Evolutionary conservation across 352 stramenopile genomes (phyloP).

Genomic region (Thalassiosira mediterranea): DNA sequence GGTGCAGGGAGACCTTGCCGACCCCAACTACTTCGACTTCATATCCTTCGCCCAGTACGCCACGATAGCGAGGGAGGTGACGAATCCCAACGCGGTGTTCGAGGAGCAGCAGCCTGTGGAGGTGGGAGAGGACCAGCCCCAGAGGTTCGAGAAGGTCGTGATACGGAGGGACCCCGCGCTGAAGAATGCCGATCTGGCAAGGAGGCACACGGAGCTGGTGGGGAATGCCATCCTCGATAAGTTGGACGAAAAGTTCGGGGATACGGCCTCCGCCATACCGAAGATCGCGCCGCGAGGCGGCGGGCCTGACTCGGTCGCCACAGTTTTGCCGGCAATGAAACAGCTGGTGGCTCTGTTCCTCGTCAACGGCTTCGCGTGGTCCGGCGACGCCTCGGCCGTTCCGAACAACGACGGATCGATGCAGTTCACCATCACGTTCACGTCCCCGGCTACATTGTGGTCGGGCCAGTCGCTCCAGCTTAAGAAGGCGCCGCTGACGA

Average conservation of each 20-base stretch:
- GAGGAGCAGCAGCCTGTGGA: conserved; percentile 74
- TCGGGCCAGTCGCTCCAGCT: conserved; percentile 51
- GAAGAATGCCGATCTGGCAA: conserved; percentile 51
- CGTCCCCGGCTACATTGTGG: conserved; percentile 58
- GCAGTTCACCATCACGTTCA: conserved; percentile 57
- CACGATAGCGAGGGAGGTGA: conserved; percentile 74
- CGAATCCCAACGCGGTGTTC: conserved; percentile 67
- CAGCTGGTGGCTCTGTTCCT: conserved; percentile 78
- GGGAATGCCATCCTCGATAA: conserved; percentile 66
- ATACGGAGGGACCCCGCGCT: conserved; percentile 69
- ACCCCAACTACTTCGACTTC: conserved; percentile 86
- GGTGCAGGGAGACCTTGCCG: conserved; percentile 73
- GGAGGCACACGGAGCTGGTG: conserved; percentile 57
- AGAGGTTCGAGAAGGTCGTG: conserved; percentile 62
- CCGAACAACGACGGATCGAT: conserved; percentile 23
- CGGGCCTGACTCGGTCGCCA: conserved; percentile 17
- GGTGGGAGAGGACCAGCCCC: conserved; percentile 37
- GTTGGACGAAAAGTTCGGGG: conserved; percentile 68
- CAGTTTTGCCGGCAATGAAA: conserved; percentile 49
- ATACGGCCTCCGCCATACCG: conserved; percentile 62
- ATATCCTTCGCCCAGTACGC: conserved; percentile 83
- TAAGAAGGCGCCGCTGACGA: conserved; percentile 53
- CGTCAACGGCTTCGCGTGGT: conserved; percentile 73
- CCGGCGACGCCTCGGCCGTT: conserved; percentile 54
- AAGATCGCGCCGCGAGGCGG: conserved; percentile 40